Evolutionary conservation across 768 basidiomycete species (phyloP).

Genomic region (Trametes sanguinea): DNA sequence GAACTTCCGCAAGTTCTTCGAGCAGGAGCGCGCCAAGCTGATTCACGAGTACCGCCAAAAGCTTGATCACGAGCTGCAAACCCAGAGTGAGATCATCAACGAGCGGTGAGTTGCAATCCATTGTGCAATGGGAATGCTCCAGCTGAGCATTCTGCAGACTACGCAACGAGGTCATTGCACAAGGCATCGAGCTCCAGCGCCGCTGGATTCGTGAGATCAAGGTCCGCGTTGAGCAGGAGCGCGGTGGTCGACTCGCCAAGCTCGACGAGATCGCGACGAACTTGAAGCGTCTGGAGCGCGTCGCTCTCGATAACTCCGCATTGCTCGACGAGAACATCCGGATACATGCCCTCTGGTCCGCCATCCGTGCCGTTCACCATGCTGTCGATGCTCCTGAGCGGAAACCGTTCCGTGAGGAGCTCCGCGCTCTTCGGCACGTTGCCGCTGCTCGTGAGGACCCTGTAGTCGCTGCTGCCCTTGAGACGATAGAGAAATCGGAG

Average conservation of each 20-base stretch:
- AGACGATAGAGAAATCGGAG: constrained; percentile 67
- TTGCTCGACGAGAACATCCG: constrained; percentile 94
- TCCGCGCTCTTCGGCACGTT: constrained; percentile 78
- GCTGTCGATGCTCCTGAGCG: constrained; percentile 65
- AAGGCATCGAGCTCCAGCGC: constrained; percentile 96
- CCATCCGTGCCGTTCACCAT: constrained; percentile 76
- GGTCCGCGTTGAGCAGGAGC: constrained; percentile 93
- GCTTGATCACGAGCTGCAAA: constrained; percentile 79
- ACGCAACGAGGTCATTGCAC: constrained; percentile 91
- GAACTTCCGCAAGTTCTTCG: constrained; percentile 78
- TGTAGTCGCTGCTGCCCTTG: constrained; percentile 64
- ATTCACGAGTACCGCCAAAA: constrained; percentile 82
- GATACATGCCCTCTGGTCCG: constrained; percentile 90
- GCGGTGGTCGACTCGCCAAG: constrained; percentile 92
- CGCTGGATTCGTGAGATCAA: constrained; percentile 97
- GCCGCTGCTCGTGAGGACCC: constrained; percentile 71
- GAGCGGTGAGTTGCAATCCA: constrained; percentile 69
- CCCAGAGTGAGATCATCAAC: constrained; percentile 92
- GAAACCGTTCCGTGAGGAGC: constrained; percentile 87
- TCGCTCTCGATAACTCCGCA: constrained; percentile 87
- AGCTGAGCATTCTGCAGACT: constrained; percentile 51
- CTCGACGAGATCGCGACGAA: constrained; percentile 90
- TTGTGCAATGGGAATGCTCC: not conserved
- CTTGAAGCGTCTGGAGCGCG: constrained; percentile 86
- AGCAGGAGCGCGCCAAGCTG: constrained; percentile 73